These are phyloP conservation scores for Zygoascus bituminiphila DNA, from an alignment of 805 yeast genomes.

Conservation along the genomic window DNA sequence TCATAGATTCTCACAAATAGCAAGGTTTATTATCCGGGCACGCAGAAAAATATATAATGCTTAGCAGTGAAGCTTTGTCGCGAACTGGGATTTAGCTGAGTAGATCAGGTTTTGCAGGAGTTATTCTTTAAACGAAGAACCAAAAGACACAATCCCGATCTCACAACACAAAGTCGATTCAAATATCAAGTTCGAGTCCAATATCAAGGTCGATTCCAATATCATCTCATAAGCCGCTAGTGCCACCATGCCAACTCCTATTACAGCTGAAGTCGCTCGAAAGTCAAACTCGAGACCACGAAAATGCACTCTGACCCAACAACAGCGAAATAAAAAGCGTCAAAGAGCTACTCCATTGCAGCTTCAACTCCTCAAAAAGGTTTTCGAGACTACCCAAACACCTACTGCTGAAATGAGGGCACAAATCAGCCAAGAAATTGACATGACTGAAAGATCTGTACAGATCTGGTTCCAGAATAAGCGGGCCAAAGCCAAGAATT, in stretches of 20 bases:
- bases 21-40: too few relatives aligned
- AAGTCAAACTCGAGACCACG: constrained; percentile 6
- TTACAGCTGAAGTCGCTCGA: background rate
- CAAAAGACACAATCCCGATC: too few relatives aligned
- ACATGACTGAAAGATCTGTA: constrained; percentile 95
- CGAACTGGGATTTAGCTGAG: too few relatives aligned
- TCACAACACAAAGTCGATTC: too few relatives aligned
- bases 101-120: too few relatives aligned
- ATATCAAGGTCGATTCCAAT: too few relatives aligned
- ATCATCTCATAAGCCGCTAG: background rate
- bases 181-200: too few relatives aligned
- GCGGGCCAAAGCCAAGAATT: constrained; percentile 18
- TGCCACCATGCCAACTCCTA: background rate
- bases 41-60: too few relatives aligned
- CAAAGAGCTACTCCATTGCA: constrained; percentile 21
- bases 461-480: constrained; percentile 98
- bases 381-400: constrained; percentile 16
- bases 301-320: constrained; percentile 21
- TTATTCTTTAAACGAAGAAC: too few relatives aligned
- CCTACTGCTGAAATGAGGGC: constrained; percentile 26
- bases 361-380: constrained; percentile 11
- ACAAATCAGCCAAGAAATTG: constrained; percentile 70
- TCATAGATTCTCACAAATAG: too few relatives aligned
- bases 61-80: too few relatives aligned
- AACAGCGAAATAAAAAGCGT: constrained; percentile 19